These are phyloP conservation scores for Arthrinium phaeospermum DNA, from an alignment of 2,329 filamentous ascomycete species.

Conservation along the genomic window DNA sequence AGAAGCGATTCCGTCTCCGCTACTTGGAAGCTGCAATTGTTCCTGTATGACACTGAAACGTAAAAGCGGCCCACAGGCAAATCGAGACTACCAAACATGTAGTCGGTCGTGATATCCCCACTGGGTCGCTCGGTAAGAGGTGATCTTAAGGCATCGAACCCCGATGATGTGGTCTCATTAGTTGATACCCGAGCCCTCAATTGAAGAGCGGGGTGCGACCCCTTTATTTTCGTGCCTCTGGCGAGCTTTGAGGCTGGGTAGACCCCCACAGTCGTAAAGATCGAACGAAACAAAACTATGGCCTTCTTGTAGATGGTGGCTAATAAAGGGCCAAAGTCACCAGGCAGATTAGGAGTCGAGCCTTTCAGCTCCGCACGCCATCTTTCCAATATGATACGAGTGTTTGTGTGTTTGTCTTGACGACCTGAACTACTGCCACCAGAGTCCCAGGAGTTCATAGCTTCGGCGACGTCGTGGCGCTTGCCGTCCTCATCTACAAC, in stretches of 20 bases:
- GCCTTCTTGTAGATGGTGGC: slow-evolving; percentile 97
- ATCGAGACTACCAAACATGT: slow-evolving; percentile 82
- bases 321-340: slow-evolving; percentile 68
- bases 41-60: slow-evolving; percentile 82
- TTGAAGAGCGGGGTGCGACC: slow-evolving; percentile 69
- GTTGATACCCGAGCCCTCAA: slow-evolving; percentile 81
- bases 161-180: slow-evolving; percentile 55
- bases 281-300: slow-evolving; percentile 89
- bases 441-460: slow-evolving; percentile 69
- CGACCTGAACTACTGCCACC: slow-evolving; percentile 52
- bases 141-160: slow-evolving; percentile 72
- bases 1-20: slow-evolving; percentile 90
- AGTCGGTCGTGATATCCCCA: slow-evolving; percentile 72
- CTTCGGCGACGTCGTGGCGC: slow-evolving; percentile 89
- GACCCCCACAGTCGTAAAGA: slow-evolving; percentile 82
- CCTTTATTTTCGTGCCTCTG: slow-evolving; percentile 74
- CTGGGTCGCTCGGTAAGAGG: slow-evolving; percentile 68
- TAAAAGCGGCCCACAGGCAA: slow-evolving; percentile 85
- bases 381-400: slow-evolving; percentile 85
- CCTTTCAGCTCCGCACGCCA: slow-evolving; percentile 87
- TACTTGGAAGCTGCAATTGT: slow-evolving; percentile 87
- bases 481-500: slow-evolving; percentile 88
- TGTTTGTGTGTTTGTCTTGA: slow-evolving; percentile 51
- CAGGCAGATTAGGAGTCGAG: slow-evolving; percentile 50
- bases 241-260: slow-evolving; percentile 86